phyloP scores from a whole-genome alignment of 768 basidiomycete species.

The Amyloporia xantha region DNA sequence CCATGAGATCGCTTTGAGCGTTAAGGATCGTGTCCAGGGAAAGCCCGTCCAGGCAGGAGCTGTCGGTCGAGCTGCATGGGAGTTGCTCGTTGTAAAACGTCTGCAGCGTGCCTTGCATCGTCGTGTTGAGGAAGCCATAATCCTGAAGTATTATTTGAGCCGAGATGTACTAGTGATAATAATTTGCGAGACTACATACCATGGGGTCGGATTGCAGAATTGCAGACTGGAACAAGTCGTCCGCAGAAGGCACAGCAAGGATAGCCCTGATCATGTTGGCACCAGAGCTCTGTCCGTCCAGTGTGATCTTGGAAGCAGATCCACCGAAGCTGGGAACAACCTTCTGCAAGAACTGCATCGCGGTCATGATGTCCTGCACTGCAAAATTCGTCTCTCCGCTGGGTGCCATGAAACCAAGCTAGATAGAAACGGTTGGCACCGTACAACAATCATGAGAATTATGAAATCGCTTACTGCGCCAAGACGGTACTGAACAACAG shows the following conservation, averaged over 20 bases:
- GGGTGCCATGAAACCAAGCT: slow-evolving; percentile 76
- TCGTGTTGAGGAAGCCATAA: slow-evolving; percentile 58
- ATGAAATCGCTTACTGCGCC: slow-evolving; percentile 48
- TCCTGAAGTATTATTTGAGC: slow-evolving; percentile 47
- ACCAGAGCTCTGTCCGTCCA: slow-evolving; percentile 82
- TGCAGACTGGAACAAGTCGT: slow-evolving; percentile 65
- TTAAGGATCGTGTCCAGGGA: slow-evolving; percentile 45
- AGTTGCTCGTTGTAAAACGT: slow-evolving; percentile 42
- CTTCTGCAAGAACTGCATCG: slow-evolving; percentile 53
- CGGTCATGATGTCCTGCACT: slow-evolving; percentile 60
- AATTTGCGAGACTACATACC: slow-evolving; percentile 41
- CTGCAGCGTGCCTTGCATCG: slow-evolving; percentile 50
- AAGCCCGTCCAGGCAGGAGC: slow-evolving; percentile 44
- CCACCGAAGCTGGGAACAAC: slow-evolving; percentile 63
- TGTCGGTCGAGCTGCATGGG: slow-evolving; percentile 39
- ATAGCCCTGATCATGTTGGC: slow-evolving; percentile 73
- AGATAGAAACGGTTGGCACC: not conserved
- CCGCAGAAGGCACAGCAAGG: slow-evolving; percentile 64
- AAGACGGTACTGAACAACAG: slow-evolving; percentile 79
- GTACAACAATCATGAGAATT: slow-evolving; percentile 6
- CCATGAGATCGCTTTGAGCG: slow-evolving; percentile 42
- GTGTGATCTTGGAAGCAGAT: slow-evolving; percentile 52
- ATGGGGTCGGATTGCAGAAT: slow-evolving; percentile 88
- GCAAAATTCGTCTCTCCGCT: slow-evolving; percentile 66
- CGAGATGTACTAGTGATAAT: no score